Percentiles rank a stretch among this genome's conserved stretches.
These are phyloP conservation scores for Aspergillus novofumigatus DNA, from an alignment of 2,329 filamentous ascomycete genomes.

Conservation along the genomic window DNA sequence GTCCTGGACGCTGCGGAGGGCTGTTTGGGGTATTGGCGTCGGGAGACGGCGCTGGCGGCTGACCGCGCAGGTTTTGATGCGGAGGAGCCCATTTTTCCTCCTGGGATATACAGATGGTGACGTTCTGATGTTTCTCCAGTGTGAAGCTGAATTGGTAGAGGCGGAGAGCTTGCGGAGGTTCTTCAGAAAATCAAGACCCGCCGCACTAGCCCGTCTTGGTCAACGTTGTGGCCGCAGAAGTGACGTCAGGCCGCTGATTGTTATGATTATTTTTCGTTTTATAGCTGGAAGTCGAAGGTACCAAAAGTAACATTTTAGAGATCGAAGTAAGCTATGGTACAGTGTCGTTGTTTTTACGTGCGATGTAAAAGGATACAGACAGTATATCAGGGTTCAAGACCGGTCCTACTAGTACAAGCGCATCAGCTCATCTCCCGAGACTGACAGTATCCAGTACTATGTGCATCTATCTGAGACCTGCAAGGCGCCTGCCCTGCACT, in stretches of 20 bases:
- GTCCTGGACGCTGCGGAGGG: too few species aligned
- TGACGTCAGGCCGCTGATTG: conserved; percentile 16
- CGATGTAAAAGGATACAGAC: neutral
- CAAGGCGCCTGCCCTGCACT: conserved; percentile 81
- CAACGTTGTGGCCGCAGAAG: conserved; percentile 6
- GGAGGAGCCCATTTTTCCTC: too few species aligned
- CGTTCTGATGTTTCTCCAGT: too few species aligned
- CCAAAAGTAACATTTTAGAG: neutral
- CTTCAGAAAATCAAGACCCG: too few species aligned
- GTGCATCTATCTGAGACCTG: conserved; percentile 56
- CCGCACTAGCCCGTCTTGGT: conserved; percentile 15
- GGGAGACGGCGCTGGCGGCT: too few species aligned
- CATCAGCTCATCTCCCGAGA: neutral
- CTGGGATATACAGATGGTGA: too few species aligned
- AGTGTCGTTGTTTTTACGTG: neutral
- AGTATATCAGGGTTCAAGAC: neutral
- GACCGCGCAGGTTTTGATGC: too few species aligned
- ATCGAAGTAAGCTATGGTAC: neutral
- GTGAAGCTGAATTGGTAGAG: too few species aligned
- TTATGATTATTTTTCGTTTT: too few species aligned
- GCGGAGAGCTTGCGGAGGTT: too few species aligned
- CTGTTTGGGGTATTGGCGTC: too few species aligned
- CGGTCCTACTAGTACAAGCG: neutral
- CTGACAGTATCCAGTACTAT: conserved; percentile 2
- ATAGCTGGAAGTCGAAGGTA: neutral